These are phyloP conservation scores for Chernovozyma sophiae-reginae DNA, from an alignment of 1,139 yeast genomes.

Conservation along the genomic window DNA sequence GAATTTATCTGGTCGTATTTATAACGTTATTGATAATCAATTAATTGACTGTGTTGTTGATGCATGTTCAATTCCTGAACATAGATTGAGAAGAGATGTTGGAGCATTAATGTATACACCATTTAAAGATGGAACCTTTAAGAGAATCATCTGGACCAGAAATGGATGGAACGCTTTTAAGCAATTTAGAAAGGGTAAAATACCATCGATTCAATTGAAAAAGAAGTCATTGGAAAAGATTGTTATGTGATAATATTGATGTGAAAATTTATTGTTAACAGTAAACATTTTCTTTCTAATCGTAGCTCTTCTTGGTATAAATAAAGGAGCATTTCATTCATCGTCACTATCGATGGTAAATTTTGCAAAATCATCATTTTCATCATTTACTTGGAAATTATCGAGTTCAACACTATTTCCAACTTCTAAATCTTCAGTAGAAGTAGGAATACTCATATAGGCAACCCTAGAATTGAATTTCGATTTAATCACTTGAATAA, in stretches of 20 bases:
- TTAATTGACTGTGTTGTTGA: slow-evolving; percentile 18
- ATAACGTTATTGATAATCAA: slow-evolving; percentile 24
- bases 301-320: too few species aligned
- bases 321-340: too few species aligned
- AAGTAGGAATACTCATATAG: neutral
- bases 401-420: slow-evolving; percentile 1
- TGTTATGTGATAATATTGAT: neutral
- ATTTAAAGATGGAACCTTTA: slow-evolving; percentile 21
- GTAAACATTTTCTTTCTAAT: too few species aligned
- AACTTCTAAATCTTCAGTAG: slow-evolving; percentile 1
- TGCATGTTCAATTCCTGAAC: slow-evolving; percentile 12
- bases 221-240: slow-evolving; percentile 1
- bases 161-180: slow-evolving; percentile 7
- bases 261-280: too few species aligned
- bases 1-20: slow-evolving; percentile 21
- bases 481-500: neutral
- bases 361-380: slow-evolving; percentile 1
- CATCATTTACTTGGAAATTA: slow-evolving; percentile 1
- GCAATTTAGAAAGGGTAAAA: slow-evolving; percentile 4
- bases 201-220: slow-evolving; percentile 3
- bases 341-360: slow-evolving; percentile 4
- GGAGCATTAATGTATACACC: slow-evolving; percentile 31
- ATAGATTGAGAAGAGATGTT: slow-evolving; percentile 10
- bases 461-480: neutral
- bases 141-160: slow-evolving; percentile 33